Evolutionary conservation across 495 filamentous ascomycete species (phyloP).

Genomic region (Cairneyella variabilis): DNA sequence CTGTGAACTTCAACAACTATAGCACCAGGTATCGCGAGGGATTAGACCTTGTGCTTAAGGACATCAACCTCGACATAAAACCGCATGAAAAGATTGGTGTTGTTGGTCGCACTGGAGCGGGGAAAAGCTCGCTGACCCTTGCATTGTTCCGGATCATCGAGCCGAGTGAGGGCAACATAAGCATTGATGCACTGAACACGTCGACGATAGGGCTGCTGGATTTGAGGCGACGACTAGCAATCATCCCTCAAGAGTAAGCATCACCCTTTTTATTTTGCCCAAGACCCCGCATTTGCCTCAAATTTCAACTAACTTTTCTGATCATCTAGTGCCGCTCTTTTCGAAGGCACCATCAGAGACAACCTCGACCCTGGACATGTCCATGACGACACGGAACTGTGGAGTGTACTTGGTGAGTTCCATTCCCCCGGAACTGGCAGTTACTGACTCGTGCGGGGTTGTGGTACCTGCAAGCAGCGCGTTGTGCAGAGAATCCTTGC

Average conservation of each 20-base stretch:
- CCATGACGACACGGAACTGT: constrained; percentile 96
- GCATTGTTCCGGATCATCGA: constrained; percentile 97
- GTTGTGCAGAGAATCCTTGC: constrained; percentile 26
- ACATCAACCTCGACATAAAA: constrained; percentile 87
- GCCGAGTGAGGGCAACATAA: constrained; percentile 71
- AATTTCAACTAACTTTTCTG: too few relatives aligned
- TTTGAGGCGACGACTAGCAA: constrained; percentile 84
- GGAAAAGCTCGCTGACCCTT: constrained; percentile 92
- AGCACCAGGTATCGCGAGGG: constrained; percentile 88
- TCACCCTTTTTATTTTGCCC: too few relatives aligned
- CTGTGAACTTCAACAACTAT: constrained; percentile 88
- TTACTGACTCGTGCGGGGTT: too few relatives aligned
- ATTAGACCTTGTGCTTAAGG: constrained; percentile 87
- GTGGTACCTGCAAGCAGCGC: constrained; percentile 17
- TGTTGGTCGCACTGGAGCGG: constrained; percentile 92
- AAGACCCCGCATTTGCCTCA: too few relatives aligned
- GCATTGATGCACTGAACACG: constrained; percentile 85
- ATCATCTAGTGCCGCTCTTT: constrained; percentile 92
- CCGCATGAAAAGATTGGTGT: constrained; percentile 97
- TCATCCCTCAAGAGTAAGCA: constrained; percentile 99
- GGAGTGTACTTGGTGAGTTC: constrained; percentile 85
- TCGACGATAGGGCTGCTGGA: constrained; percentile 87
- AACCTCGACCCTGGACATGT: constrained; percentile 94
- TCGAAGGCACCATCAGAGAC: constrained; percentile 92
- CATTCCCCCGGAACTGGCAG: too few relatives aligned